phyloP scores from a whole-genome alignment of 768 basidiomycete genomes.

The Tylopilus balloui region DNA sequence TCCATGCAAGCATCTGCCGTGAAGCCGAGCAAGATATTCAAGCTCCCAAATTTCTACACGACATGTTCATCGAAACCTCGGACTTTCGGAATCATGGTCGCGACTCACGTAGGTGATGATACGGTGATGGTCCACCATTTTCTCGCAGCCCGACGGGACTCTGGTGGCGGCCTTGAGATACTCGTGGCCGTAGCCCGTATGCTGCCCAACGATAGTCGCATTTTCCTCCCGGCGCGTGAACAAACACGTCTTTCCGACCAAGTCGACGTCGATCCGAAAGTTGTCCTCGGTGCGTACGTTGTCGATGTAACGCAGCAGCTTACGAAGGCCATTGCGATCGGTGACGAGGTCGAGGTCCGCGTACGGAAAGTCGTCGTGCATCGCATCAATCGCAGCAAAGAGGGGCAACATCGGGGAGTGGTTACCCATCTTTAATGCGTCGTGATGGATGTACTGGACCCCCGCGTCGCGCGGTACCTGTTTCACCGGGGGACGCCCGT shows the following conservation, averaged over 20 bases:
- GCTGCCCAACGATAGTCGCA: conserved; percentile 13
- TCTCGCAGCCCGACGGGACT: conserved; percentile 45
- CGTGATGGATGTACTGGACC: conserved; percentile 50
- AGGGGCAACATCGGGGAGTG: conserved; percentile 48
- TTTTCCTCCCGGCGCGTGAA: conserved; percentile 54
- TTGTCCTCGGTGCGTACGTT: conserved; percentile 24
- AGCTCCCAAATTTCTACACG: conserved; percentile 49
- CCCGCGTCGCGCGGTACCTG: conserved; percentile 53
- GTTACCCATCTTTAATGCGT: conserved; percentile 42
- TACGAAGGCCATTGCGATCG: conserved; percentile 63
- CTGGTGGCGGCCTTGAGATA: conserved; percentile 57
- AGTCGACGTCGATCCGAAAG: conserved; percentile 69
- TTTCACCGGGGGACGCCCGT: conserved; percentile 45
- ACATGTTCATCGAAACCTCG: background rate
- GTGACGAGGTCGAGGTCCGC: conserved; percentile 46
- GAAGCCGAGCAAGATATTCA: conserved; percentile 56
- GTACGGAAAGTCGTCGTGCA: conserved; percentile 26
- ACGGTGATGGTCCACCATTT: conserved; percentile 55
- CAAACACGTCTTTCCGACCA: conserved; percentile 56
- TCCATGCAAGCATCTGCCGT: conserved; percentile 45
- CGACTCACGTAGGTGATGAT: conserved; percentile 57
- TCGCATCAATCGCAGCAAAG: conserved; percentile 52
- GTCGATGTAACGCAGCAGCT: conserved; percentile 53
- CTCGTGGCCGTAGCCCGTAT: conserved; percentile 50
- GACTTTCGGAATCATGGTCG: background rate